Percentiles rank a stretch among this genome's conserved stretches.
These are phyloP conservation scores for Logfia minima DNA, from an alignment of 129 eudicot species.

Conservation along the genomic window DNA sequence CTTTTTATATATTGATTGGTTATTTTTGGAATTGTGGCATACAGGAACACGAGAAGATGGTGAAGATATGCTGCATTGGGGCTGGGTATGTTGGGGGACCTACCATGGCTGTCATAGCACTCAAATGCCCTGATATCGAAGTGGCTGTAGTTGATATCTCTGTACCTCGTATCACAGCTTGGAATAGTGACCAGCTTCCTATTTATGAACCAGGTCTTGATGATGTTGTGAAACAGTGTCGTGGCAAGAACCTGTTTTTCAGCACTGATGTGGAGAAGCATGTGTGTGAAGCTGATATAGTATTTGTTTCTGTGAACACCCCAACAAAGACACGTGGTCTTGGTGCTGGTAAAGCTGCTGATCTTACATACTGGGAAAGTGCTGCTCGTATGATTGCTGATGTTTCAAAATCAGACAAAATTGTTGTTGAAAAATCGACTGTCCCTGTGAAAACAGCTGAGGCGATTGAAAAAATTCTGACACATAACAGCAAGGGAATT, in stretches of 20 bases:
- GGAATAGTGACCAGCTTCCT: slow-evolving; percentile 86
- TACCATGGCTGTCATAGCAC: slow-evolving; percentile 91
- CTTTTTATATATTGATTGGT: background rate
- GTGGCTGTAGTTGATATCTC: slow-evolving; percentile 83
- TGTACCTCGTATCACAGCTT: slow-evolving; percentile 76
- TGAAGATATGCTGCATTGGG: slow-evolving; percentile 95
- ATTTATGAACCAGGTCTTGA: slow-evolving; percentile 90
- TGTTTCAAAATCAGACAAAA: slow-evolving; percentile 79
- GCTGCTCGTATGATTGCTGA: slow-evolving; percentile 96
- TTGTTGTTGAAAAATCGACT: slow-evolving; percentile 85
- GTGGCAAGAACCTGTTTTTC: slow-evolving; percentile 82
- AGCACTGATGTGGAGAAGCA: slow-evolving; percentile 93
- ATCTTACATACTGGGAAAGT: slow-evolving; percentile 87
- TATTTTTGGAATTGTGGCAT: slow-evolving; percentile 4
- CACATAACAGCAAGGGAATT: slow-evolving; percentile 85
- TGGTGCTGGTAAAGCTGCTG: slow-evolving; percentile 94
- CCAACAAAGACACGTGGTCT: slow-evolving; percentile 89
- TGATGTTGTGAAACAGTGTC: slow-evolving; percentile 83
- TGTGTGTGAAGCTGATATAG: slow-evolving; percentile 78
- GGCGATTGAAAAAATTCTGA: slow-evolving; percentile 78
- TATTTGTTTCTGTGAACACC: slow-evolving; percentile 82
- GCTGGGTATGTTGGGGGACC: slow-evolving; percentile 96
- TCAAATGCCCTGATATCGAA: slow-evolving; percentile 72
- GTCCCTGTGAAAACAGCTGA: slow-evolving; percentile 91
- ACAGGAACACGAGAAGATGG: slow-evolving; percentile 50